phyloP scores from a whole-genome alignment of 495 filamentous ascomycete species.

The Cladorrhinum samala region DNA sequence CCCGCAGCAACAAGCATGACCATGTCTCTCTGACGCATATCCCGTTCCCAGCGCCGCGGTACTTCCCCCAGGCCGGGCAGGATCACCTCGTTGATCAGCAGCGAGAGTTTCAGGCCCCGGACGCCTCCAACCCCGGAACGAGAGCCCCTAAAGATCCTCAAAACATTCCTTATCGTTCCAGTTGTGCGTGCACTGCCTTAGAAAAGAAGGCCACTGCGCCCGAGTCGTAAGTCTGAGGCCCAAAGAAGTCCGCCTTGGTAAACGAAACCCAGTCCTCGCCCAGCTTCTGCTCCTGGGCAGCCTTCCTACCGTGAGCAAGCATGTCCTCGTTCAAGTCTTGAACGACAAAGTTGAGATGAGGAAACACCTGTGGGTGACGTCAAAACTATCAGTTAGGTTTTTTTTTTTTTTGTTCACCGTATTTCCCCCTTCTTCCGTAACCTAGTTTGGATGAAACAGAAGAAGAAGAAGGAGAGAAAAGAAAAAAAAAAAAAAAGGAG shows the following conservation, averaged over 20 bases:
- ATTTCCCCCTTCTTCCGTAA: no score
- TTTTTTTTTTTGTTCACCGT: no score
- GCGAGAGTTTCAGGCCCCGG: background rate
- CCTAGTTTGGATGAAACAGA: no score
- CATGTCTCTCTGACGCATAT: background rate
- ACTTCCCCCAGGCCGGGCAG: background rate
- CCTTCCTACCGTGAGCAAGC: background rate
- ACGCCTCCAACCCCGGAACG: background rate
- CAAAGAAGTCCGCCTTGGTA: background rate
- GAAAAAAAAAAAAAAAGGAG: no score
- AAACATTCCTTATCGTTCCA: background rate
- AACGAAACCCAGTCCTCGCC: background rate
- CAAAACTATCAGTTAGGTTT: no score
- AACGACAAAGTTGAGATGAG: background rate
- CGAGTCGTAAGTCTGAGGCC: background rate
- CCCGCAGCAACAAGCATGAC: background rate
- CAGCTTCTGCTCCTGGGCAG: background rate
- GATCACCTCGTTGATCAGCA: background rate
- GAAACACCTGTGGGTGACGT: background rate
- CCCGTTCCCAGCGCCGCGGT: background rate
- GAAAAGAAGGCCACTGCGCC: background rate
- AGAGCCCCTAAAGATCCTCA: background rate
- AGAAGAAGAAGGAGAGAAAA: no score
- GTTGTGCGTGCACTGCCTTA: background rate
- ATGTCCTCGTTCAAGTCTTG: background rate